Evolutionary conservation across 2,329 filamentous ascomycete genomes (phyloP), one percentile per base, ranked within the genome.

Genomic region (Epichloe hybrida): DNA sequence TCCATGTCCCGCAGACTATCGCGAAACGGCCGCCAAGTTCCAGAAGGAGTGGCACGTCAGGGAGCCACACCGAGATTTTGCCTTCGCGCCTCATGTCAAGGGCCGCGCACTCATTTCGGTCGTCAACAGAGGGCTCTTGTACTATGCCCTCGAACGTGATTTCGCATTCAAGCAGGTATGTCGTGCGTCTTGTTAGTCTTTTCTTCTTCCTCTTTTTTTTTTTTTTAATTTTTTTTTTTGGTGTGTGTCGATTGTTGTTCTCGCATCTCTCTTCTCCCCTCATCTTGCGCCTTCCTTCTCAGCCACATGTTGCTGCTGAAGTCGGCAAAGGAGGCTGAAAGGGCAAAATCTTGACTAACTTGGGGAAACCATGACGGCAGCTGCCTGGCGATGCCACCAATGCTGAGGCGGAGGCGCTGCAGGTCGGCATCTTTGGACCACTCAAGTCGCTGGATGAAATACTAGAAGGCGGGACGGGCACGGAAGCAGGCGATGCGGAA

Each of bases 11-110:
- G 49, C 69, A 83, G 80, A 82, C 70, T 84, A 81, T 70, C 75
- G 76, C 67, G 80, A 83, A 65, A 81, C 80, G 42, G 80, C 80
- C 50, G 75, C 78, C 67, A 81, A 81, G 63, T 77, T 84, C 58
- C 79, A 83, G 61, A 82, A 83, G 64, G 80, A 84, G 69, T 84
- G 80, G 80, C 75, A 80, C 66, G 69, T 81, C 56, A 70, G 73
- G 60, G 72, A 78, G 65, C 80, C 80, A 59, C 78, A 83, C 63
- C 74, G 74, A 60, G 71, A 81, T 54, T 77, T 84, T 55, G 71
- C 75, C 54, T 84, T 83, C 66, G 80, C 80, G 63, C 76, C 73
- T 61, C 74, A 83, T 67, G 79, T 84, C 65, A 75, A 80, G 65
- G 76, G 73, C 59, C 79, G 82, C 67, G 79, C 80, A 58, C 70